Evolutionary conservation across 345 rosid species (phyloP).

Genomic region (Odontarrhena argentea): DNA sequence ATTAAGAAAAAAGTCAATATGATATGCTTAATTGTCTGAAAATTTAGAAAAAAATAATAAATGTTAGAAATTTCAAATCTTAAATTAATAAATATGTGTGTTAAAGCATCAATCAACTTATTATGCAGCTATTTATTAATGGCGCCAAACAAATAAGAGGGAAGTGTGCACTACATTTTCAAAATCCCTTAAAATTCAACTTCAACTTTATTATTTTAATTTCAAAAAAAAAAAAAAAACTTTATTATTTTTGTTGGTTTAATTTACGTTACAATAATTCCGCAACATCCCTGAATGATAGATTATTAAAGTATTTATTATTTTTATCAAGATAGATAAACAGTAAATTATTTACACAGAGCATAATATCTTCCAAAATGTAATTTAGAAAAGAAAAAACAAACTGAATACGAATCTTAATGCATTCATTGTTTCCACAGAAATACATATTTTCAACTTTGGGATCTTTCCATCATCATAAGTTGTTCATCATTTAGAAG

Average conservation of each 20-base stretch:
- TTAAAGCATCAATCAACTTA: slow-evolving; percentile 11
- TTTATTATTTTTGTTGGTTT: background rate
- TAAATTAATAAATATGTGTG: background rate
- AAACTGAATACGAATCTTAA: background rate
- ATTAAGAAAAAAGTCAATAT: background rate
- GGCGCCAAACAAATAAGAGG: background rate
- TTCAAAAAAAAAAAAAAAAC: too few relatives aligned
- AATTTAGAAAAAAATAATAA: background rate
- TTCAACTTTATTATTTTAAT: background rate
- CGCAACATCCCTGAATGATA: background rate
- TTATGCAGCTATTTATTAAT: slow-evolving; percentile 1
- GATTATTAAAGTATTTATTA: background rate
- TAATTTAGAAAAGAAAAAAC: slow-evolving; percentile 3
- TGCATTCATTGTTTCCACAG: slow-evolving; percentile 9
- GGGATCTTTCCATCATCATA: slow-evolving; percentile 15
- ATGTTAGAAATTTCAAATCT: background rate
- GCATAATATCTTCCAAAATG: background rate
- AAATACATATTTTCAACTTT: background rate
- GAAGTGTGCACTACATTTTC: background rate
- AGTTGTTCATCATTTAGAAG: slow-evolving; percentile 20
- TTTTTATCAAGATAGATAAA: background rate
- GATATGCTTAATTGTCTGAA: background rate
- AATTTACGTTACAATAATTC: background rate
- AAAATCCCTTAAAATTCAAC: background rate
- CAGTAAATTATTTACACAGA: background rate